Percentiles rank a stretch among this genome's conserved stretches.
Conservation (phyloP, 2,329 filamentous ascomycete genomes). For the Moelleriella libera region DNA sequence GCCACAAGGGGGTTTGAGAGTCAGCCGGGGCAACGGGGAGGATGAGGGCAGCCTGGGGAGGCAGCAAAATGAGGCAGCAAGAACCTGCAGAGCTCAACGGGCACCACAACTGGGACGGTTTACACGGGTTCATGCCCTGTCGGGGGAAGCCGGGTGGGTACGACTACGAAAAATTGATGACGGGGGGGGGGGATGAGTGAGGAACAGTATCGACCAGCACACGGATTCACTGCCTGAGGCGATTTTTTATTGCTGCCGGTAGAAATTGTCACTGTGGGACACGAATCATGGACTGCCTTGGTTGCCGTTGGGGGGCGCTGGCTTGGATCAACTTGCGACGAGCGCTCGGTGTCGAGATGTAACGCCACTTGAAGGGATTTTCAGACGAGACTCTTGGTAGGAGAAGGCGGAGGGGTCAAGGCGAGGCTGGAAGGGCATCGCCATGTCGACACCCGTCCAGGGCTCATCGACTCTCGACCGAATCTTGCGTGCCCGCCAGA, state of each 20-base stretch:
- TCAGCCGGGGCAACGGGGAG: conserved; percentile 21
- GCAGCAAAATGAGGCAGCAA: conserved; percentile 12
- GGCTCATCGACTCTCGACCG: too few relatives aligned
- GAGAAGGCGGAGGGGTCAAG: too few relatives aligned
- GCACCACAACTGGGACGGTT: background rate
- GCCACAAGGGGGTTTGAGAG: conserved; percentile 14
- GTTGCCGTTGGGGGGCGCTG: background rate
- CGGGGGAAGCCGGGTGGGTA: conserved; percentile 18
- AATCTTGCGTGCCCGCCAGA: too few relatives aligned
- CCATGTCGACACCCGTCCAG: too few relatives aligned
- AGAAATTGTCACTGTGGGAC: conserved; percentile 3
- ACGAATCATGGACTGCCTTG: conserved; percentile 4
- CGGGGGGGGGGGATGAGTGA: background rate
- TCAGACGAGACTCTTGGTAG: too few relatives aligned
- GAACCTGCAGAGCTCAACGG: conserved; percentile 8
- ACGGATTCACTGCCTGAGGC: conserved; percentile 17
- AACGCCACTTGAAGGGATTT: background rate
- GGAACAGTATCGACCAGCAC: conserved; percentile 5
- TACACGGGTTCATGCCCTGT: conserved; percentile 5
- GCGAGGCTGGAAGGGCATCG: too few relatives aligned
- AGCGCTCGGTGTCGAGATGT: background rate
- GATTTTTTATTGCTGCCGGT: conserved; percentile 3
- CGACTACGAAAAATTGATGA: background rate
- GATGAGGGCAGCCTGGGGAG: conserved; percentile 8
- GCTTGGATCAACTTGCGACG: background rate